Evolutionary conservation across 2,329 filamentous ascomycete genomes (phyloP), one percentile per base, ranked within the genome.

Genomic region (Ustulina deusta): DNA sequence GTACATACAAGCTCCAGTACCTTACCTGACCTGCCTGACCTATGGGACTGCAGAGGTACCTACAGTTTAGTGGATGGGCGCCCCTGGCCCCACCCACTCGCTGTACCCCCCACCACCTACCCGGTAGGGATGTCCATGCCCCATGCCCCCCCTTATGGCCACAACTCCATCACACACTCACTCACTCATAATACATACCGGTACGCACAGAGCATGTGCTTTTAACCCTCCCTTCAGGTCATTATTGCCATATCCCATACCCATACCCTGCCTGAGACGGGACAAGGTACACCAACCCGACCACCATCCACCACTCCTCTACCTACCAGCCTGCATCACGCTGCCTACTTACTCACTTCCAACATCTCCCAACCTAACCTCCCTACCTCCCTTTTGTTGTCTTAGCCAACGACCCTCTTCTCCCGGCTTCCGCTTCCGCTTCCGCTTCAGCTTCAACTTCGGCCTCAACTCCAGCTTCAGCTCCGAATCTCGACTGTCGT

Each of bases 141-240:
- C 46, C 46, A 51, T 44, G 36, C 40, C 54, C 61, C 61, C 61
- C 62, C 29, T 42, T 25, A 20, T 25, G 61, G 42, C 52, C 61
- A 56, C 61, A 49, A 34, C 22, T 38, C 17, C 51, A 49, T 38
- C 48, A 27, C 62, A 65, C 27, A 46, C 44, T 44, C 61, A 58
- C 40, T n/a, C 36, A n/a, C 48, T 58, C 63, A 34, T 55, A 38
- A 46, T 44, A 36, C 6, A 36, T 36, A 36, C 34, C 34, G 11
- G 34, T 11, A 36, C 66, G 56, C 63, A 69, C 67, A 69, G 67
- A 57, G 64, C 63, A 69, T 63, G 56, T 60, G 58, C 59, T 63
- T 65, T 63, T 62, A 46, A 25, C 46, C 29, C 6, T 11, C 15
- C 46, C 7, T 17, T 29, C 29, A 7, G 27, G 27, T 61, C 59